Evolutionary conservation across 352 stramenopile genomes (phyloP).

Genomic region (Pythium vanterpoolii): DNA sequence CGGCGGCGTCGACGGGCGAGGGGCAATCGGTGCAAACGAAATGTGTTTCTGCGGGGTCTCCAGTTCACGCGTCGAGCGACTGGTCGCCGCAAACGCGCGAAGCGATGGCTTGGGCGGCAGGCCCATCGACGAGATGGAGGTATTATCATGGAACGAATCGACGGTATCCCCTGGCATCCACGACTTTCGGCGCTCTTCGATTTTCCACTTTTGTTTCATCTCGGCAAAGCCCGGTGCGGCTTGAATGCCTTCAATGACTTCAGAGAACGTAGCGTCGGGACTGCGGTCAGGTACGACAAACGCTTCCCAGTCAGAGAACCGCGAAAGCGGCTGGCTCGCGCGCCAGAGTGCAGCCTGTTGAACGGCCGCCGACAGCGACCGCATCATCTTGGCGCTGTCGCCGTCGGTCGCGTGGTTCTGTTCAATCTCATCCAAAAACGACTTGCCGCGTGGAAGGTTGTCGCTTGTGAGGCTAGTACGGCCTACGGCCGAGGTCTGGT

Average conservation of each 20-base stretch:
- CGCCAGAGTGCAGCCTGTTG: conserved; percentile 77
- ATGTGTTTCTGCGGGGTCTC: conserved; percentile 27
- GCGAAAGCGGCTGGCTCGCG: conserved; percentile 64
- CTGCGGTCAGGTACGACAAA: conserved; percentile 45
- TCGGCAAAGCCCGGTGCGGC: conserved; percentile 39
- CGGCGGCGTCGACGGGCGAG: background rate
- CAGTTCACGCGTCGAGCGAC: conserved; percentile 23
- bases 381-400: conserved; percentile 67
- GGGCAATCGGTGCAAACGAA: conserved; percentile 19
- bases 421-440: conserved; percentile 72
- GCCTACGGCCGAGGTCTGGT: conserved; percentile 30
- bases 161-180: conserved; percentile 66
- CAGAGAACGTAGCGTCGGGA: conserved; percentile 70
- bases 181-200: conserved; percentile 65
- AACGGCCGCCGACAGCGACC: conserved; percentile 70
- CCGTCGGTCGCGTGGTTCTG: conserved; percentile 51
- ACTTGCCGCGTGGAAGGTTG: conserved; percentile 19
- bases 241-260: conserved; percentile 68
- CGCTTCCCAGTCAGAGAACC: conserved; percentile 64
- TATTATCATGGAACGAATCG: background rate
- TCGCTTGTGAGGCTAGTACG: conserved; percentile 16
- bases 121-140: background rate
- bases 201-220: conserved; percentile 43
- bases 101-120: conserved; percentile 24
- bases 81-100: conserved; percentile 14